Conservation (phyloP, 2,329 filamentous ascomycete species). For the Catunica adiposa region DNA sequence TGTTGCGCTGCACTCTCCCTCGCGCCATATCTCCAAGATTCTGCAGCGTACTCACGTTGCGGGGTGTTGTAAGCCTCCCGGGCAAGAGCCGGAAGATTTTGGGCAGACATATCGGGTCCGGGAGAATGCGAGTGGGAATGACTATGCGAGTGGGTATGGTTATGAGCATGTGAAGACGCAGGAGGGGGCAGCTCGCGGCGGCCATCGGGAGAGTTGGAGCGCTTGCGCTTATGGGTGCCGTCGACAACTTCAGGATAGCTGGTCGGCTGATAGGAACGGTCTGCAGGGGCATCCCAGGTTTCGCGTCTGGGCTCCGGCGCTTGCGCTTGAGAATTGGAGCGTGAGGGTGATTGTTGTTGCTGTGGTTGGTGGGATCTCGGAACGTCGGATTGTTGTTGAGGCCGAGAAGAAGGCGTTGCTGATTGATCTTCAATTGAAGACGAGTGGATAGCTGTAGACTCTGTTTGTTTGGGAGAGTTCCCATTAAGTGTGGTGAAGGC, state of each 20-base stretch:
- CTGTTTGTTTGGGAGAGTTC: conserved; percentile 29
- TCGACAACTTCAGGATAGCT: conserved; percentile 22
- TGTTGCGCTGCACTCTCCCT: conserved; percentile 25
- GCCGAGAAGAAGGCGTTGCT: conserved; percentile 7
- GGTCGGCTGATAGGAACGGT: conserved; percentile 9
- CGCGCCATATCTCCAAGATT: conserved; percentile 33
- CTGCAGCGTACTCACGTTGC: conserved; percentile 27
- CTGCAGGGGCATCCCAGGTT: conserved; percentile 11
- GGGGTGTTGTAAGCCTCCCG: conserved; percentile 27
- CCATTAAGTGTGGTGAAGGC: conserved; percentile 37
- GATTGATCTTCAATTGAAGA: conserved; percentile 4
- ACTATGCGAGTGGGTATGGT: not conserved
- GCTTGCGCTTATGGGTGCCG: conserved; percentile 47
- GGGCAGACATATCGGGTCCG: not conserved
- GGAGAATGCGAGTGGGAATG: not conserved
- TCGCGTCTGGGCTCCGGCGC: conserved; percentile 7
- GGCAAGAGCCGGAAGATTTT: conserved; percentile 5
- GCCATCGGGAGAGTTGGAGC: conserved; percentile 45
- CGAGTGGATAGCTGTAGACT: conserved; percentile 18
- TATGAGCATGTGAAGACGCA: conserved; percentile 11
- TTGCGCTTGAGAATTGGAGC: conserved; percentile 6
- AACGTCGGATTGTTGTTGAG: conserved; percentile 15
- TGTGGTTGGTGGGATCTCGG: conserved; percentile 7
- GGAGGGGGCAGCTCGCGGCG: conserved; percentile 22
- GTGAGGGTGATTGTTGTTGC: conserved; percentile 5